Percentiles rank a stretch among this genome's conserved stretches.
These are phyloP conservation scores for Phlyctochytrium planicorne DNA, from an alignment of 192 early-diverging fungal genomes.

Conservation along the genomic window DNA sequence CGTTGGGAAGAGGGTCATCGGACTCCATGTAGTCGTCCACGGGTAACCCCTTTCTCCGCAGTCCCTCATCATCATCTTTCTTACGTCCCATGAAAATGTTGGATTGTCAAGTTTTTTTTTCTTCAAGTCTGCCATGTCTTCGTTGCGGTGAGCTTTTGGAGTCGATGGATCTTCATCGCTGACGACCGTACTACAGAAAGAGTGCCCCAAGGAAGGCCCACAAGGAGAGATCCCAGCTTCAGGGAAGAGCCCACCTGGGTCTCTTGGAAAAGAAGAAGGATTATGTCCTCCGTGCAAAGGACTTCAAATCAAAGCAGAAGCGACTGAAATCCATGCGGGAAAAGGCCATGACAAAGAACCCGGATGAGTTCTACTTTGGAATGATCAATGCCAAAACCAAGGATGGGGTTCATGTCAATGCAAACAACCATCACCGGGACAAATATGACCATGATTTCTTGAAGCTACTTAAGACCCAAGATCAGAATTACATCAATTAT, in stretches of 20 bases:
- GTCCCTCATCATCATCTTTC: constrained; percentile 12
- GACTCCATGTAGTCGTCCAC: constrained; percentile 24
- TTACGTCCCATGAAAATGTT: too few relatives aligned
- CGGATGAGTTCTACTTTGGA: constrained; percentile 98
- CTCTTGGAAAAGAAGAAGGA: constrained; percentile 98
- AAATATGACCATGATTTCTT: constrained; percentile 73
- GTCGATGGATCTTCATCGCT: too few relatives aligned
- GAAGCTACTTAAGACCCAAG: constrained; percentile 88
- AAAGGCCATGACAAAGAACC: constrained; percentile 86
- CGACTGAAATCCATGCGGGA: constrained; percentile 79
- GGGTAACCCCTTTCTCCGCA: constrained; percentile 12
- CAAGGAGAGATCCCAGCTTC: constrained; percentile 80
- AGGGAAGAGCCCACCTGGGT: constrained; percentile 50
- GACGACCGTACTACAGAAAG: too few relatives aligned
- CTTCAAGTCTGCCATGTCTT: too few relatives aligned
- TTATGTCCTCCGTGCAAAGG: constrained; percentile 90
- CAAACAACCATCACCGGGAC: constrained; percentile 61
- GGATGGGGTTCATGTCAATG: constrained; percentile 78
- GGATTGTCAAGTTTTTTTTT: too few relatives aligned
- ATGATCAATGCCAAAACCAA: constrained; percentile 90
- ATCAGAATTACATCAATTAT: constrained; percentile 81
- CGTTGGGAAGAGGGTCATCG: constrained; percentile 10
- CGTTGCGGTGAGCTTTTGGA: too few relatives aligned
- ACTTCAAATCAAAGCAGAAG: constrained; percentile 86
- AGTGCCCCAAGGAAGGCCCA: constrained; percentile 84